Base-by-base conservation (phyloP, 306 rosid genomes). In the Dalbergia oliveri region DNA sequence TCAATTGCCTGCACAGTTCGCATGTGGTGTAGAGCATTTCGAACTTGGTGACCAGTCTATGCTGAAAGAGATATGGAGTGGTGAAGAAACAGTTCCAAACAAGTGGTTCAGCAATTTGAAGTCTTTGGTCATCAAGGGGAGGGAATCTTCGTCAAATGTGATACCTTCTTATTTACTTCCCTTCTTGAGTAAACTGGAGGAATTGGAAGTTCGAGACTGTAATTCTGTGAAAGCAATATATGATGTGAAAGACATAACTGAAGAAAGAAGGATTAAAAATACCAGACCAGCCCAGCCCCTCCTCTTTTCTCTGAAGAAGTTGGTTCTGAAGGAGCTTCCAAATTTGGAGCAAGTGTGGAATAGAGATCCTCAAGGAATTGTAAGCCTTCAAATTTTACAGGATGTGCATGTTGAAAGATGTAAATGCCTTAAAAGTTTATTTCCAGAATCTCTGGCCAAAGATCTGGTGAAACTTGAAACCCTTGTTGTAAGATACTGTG, bases 141-240 rank as follows among this genome's bases (percentile, higher is more conserved):
- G 69, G 1, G 1, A 68, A 4, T 43, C 57, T 78, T 16, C 44
- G 16, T 31, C 75, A 4, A 31, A 67, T 9, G 75, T 43, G 18
- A 41, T 77, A n/a, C 76, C 82, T 0, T 69, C 66, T 11, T 2
- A 69, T 69, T 57, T 78, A 44, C 51, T 78, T 43, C 53, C 26
- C 33, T 78, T 45, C n/a, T 37, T 78, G 4, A 31, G 69, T 11
- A 26, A 68, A 11, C 33, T 69, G 51, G 4, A 57, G 18, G 5
- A 4, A 19, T 23, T 78, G 41, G 4, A 18, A 11, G 82, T 78
- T 34, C 5, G 10, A 10, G 4, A 16, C 0, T 78, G 69, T 59
- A 2, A 11, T 44, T 44, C 1, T 69, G 63, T 79, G 4, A 47
- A 79, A 18, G 5, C 23, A 44, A 59, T 79, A 19, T 78, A 54